Base-by-base conservation (phyloP, 768 basidiomycete species). In the Tulasnella sp. region DNA sequence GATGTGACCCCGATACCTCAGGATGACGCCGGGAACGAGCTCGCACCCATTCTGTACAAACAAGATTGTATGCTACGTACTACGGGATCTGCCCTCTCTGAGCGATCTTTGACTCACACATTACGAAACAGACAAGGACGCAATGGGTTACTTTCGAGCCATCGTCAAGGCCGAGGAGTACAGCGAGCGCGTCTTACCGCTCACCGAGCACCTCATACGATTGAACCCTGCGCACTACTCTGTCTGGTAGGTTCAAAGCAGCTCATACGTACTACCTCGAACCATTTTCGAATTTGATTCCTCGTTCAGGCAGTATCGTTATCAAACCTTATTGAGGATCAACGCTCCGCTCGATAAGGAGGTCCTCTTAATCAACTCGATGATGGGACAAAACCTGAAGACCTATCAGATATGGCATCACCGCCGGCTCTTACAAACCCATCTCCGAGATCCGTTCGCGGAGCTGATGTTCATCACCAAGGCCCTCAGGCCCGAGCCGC, bases 391-490 rank as follows among this genome's bases (percentile, higher is more conserved):
- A 64, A 84, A 84, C 70, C 78, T 97, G 67, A 99, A 98, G 74
- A 92, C 85, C 9, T 98, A 98, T 71, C 96, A 99, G 74, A 93
- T 98, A 24, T 98, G 96, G 96, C 93, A 87, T 72, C 88, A 92
- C 67, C 83, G 89, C 44, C 81, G 85, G 3, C 80, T 91, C 34
- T 75, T 92, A 38, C 78, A 91, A 62, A 76, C 76, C 38, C 71
- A 75, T 48, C 74, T 80, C 30, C 73, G 77, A 58, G 69, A 76
- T 22, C 78, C 83, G 4, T 29, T 62, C 1, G 60, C 67, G 24
- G 96, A 99, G 70, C 83, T 98, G 56, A 75, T 68, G 34, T 97
- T 96, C 70, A 84, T 92, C 68, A 78, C 82, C 52, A 71, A 73
- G 57, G 82, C 83, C 1, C 79, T 99, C 29, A 72, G 78, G 7